phyloP scores from a whole-genome alignment of 202 grass and related monocot species.

The Elaeis oleifera region DNA sequence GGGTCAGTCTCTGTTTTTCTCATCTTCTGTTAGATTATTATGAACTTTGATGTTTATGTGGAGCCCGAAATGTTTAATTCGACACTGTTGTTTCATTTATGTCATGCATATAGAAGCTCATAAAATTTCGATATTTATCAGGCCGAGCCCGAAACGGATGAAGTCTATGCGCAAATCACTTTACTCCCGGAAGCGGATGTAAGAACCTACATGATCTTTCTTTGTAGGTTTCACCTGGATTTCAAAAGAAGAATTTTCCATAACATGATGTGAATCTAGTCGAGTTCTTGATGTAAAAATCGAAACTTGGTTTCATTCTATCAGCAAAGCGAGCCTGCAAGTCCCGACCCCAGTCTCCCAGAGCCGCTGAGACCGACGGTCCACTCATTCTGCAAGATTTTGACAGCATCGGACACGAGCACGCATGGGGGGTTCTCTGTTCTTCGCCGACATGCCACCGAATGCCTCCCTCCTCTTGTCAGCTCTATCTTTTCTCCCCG shows the following conservation, averaged over 20 bases:
- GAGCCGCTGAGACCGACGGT: conserved; percentile 44
- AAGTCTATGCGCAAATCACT: conserved; percentile 92
- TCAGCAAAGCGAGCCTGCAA: conserved; percentile 54
- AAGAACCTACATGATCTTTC: conserved; percentile 16
- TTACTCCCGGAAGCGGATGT: conserved; percentile 68
- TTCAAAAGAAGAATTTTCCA: neutral
- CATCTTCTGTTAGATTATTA: neutral
- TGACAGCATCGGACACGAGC: conserved; percentile 96
- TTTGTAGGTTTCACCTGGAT: neutral
- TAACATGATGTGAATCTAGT: conserved; percentile 3
- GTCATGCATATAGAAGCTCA: neutral
- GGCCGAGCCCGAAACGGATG: conserved; percentile 92
- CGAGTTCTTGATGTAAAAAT: conserved; percentile 1
- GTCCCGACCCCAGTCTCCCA: conserved; percentile 32
- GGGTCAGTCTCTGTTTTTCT: conserved; percentile 28
- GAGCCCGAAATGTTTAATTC: neutral
- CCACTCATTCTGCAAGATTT: conserved; percentile 93
- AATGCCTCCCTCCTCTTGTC: conserved; percentile 56
- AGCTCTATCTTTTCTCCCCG: conserved; percentile 6
- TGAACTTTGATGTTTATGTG: neutral
- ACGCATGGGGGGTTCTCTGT: conserved; percentile 98
- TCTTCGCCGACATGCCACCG: conserved; percentile 76
- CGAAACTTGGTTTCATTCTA: neutral
- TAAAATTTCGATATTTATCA: conserved; percentile 6
- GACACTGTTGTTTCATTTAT: neutral